Evolutionary conservation across 2,329 filamentous ascomycete species (phyloP), one percentile per base, ranked within the genome.

Genomic region (Aspergillus neoniger): DNA sequence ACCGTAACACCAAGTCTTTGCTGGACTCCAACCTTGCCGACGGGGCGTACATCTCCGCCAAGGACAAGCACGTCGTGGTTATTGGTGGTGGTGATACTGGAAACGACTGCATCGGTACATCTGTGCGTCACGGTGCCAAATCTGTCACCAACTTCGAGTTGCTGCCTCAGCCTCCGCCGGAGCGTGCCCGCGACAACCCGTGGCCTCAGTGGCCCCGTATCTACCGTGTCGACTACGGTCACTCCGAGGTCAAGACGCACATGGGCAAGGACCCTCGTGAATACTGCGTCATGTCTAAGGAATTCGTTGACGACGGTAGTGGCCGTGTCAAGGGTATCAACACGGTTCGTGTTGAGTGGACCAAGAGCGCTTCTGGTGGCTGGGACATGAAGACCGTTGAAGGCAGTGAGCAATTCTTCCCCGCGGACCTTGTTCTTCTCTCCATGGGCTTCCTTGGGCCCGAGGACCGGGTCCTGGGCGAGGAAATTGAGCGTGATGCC

Each of bases 361-460:
- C 92, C 69, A 95, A 93, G 83, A 91, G 88, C 57, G 85, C 91
- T 28, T 88, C 86, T 63, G 93, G 93, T 67, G 93, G 93, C 48
- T 98, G 94, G 94, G 94, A 97, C 79, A 97, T 98, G 92, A 96
- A 96, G 85, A 94, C 96, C 77, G 84, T 96, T 32, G 93, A 96
- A 67, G 92, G 91, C 39, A 94, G 90, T 63, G 91, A 96, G 81
- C 88, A 97, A 75, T 96, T 96, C 85, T 97, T 97, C 89, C 92
- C 92, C 39, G 94, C 94, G 28, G 94, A 98, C 73, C 86, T 98
- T 43, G 93, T 98, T 48, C 86, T 97, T 48, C 83, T 98, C 52
- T 96, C 94, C 55, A 97, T 98, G 94, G 94, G 94, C 74, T 98
- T 98, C 89, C 81, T 97, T 65, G 94, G 94, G 9, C 93, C 93